Base-by-base conservation (phyloP, 306 rosid species). In the Malus asiatica region DNA sequence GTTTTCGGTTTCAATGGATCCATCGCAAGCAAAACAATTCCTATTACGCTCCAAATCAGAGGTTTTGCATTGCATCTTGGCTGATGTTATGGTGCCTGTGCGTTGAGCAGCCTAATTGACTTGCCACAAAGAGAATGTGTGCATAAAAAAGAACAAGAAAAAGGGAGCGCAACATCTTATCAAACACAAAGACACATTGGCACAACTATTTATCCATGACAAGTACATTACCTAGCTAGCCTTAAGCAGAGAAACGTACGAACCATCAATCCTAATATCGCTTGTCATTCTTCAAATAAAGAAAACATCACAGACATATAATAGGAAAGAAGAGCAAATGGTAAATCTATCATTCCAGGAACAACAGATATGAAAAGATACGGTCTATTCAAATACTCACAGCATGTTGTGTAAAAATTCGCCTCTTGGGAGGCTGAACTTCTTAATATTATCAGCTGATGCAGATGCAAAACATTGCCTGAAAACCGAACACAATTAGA, bases 381-480 rank as follows among this genome's bases (percentile, higher is more conserved):
- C 59, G 20, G 63, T 23, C 66, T 11, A 40, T 58, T 30, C 66
- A 70, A 71, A 79, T 72, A 96, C 97, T 88, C 86, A 96, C 99
- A 93, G 97, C 99, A 96, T 96, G 82, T 96, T 96, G 87, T 96
- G 99, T n/a, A 80, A 38, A 86, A 96, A 96, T 66, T 96, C 97
- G 80, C 98, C 99, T 78, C 76, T 90, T 5, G 99, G 98, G 71
- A 96, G 98, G 87, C 40, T 90, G 78, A 92, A 96, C 83, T 96
- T 96, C 86, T 96, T 96, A 72, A 93, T 89, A 84, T 96, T 96
- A 86, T 96, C 99, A 70, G 99, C 99, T 15, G 99, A 96, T 61
- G 99, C 99, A 78, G 99, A 96, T 72, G 99, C 98, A 80, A 96
- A 96, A 86, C 90, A 78, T 73, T 92, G 82, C 89, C 99, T 96